These are phyloP conservation scores for Nicotiana sylvestris DNA, from an alignment of 257 asterid species.

Conservation along the genomic window DNA sequence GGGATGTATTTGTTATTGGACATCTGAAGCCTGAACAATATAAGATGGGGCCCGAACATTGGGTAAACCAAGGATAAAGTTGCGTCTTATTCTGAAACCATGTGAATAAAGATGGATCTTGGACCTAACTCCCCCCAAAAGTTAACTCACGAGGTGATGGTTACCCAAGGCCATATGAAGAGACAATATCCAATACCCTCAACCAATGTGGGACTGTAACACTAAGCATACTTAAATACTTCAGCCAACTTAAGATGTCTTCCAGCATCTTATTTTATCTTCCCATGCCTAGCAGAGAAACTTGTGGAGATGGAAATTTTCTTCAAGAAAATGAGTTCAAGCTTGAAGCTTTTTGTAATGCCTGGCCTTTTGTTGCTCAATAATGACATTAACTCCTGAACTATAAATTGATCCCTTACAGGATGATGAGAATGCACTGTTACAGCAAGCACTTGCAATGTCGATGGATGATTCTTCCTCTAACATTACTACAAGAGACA, in stretches of 20 bases:
- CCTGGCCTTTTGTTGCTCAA: not conserved
- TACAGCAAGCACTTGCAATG: conserved; percentile 95
- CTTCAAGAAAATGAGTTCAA: not conserved
- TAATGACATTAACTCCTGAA: not conserved
- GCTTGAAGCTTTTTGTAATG: not conserved
- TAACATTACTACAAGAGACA: conserved; percentile 56
- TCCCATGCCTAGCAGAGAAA: not conserved
- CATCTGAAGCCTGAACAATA: not conserved
- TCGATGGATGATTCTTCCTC: conserved; percentile 87
- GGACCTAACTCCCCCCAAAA: not conserved
- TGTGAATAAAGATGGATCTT: not conserved
- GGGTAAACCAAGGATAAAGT: not conserved
- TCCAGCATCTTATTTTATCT: not conserved
- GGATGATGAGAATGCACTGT: conserved; percentile 89
- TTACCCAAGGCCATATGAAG: not conserved
- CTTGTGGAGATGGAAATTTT: not conserved
- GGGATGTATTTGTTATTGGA: no score
- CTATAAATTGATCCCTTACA: conserved; percentile 26
- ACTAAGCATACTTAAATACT: not conserved
- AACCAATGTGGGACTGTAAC: not conserved
- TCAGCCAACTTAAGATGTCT: not conserved
- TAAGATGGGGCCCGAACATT: not conserved
- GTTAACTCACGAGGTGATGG: not conserved
- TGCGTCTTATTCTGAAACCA: not conserved
- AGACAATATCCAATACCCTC: not conserved